Base-by-base conservation (phyloP, 1,284 basidiomycete species). In the Retiboletus flavoniger region DNA sequence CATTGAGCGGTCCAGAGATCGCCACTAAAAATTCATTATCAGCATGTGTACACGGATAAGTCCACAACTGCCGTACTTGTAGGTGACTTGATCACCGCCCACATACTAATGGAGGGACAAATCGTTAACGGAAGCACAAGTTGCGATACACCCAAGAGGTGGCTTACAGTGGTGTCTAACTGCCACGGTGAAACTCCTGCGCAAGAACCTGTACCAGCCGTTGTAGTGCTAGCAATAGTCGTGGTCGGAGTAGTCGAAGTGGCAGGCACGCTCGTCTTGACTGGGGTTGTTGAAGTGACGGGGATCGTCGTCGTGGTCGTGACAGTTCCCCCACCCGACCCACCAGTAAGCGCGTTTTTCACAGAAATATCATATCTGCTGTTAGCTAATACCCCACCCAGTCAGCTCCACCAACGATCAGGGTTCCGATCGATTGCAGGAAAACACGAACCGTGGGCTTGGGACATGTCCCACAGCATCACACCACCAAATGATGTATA, bases 401-500 rank as follows among this genome's bases (percentile, higher is more conserved):
- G 24, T 63, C 7, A 50, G 43, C 43, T 6, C 14, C 7, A 19
- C 40, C 14, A 31, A 19, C n/a, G 17, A 14, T 19, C 19, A 2
- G 26, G 2, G 13, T 42, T 19, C 3, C n/a, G 7, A 11, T 31
- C 7, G 10, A 13, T 10, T 19, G 42, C 24, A 55, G 32, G 16
- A 48, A 47, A 41, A 3, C 7, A 59, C 53, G 14, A 13, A 61
- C 81, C 79, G 56, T 79, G 77, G 4, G 83, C 82, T 63, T 84
- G 81, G 2, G 80, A 84, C 6, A 78, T 79, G 61, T 86, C 84
- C 85, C 84, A 79, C 11, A 87, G 69, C 85, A 88, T 88, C 21
- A 85, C 74, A 47, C 86, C 85, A 9, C 85, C 85, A 63, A 87
- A 87, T 19, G 83, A 85, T 6, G 82, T 78, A 64, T 78, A 87